phyloP scores from a whole-genome alignment of 257 asterid species.

The Lycium barbarum region DNA sequence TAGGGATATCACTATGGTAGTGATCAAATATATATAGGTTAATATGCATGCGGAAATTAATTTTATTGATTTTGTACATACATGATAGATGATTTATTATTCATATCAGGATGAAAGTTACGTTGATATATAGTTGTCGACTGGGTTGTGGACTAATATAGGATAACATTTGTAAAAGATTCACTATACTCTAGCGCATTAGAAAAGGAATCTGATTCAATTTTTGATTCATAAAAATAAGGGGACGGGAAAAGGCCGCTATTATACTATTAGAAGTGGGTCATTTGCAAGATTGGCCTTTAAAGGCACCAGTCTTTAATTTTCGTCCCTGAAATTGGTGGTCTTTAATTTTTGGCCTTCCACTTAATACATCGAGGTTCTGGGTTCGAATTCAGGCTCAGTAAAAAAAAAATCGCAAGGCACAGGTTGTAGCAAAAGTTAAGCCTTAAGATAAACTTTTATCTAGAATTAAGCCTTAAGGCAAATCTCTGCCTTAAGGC shows the following conservation, averaged over 20 bases:
- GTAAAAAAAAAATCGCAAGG: too few species aligned
- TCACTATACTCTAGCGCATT: neutral
- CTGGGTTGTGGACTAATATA: neutral
- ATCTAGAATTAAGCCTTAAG: too few species aligned
- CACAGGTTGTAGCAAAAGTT: too few species aligned
- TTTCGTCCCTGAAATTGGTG: too few species aligned
- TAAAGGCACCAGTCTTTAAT: too few species aligned
- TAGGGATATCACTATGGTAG: neutral
- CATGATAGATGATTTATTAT: neutral
- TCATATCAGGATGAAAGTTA: neutral
- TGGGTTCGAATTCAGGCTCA: too few species aligned
- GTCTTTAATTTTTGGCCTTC: too few species aligned
- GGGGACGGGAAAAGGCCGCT: neutral
- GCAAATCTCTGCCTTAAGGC: too few species aligned
- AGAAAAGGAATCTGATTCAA: neutral
- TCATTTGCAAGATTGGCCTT: too few species aligned
- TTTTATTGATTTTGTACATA: conserved; percentile 4
- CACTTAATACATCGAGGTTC: too few species aligned
- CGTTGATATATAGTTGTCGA: neutral
- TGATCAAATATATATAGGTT: neutral
- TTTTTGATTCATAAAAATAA: neutral
- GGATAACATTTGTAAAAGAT: conserved; percentile 19
- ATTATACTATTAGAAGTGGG: too few species aligned
- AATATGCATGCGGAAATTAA: neutral
- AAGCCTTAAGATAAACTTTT: too few species aligned